Evolutionary conservation across 768 basidiomycete genomes (phyloP), one percentile per base, ranked within the genome.

Genomic region (Cubamyces lactineus): DNA sequence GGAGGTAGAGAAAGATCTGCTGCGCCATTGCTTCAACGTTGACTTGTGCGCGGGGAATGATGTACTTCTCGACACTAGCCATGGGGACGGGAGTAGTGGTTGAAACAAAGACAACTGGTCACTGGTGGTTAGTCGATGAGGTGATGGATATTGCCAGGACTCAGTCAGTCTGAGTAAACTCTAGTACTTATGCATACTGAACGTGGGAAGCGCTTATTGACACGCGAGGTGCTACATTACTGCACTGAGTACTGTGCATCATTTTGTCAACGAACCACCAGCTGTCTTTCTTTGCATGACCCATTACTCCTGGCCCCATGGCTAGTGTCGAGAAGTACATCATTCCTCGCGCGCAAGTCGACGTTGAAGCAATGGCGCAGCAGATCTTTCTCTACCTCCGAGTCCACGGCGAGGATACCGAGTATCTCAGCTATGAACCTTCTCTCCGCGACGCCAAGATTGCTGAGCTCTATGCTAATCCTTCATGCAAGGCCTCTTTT

Each of bases 301-400:
- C 28, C 28, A 28, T 28, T 28, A 7, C 28, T 28, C 28, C 28
- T 28, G 28, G 4, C 28, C 28, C 28, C 41, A 46, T 46, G 45
- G 45, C n/a, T 11, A 11, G 17, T 34, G 16, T 47, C 55, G 55
- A 57, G 28, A 47, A 26, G 28, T 57, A 57, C 55, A 38, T 38
- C 26, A 39, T 57, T 8, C 55, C 55, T 5, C 55, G 55, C 45
- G 46, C 26, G 12, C 45, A 57, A 57, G 55, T 57, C 21, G 46
- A 57, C 38, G 55, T 57, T 34, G 55, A 57, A 45, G 45, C 30
- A n/a, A n/a, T 57, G 13, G 45, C 55, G 2, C 45, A 48, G 5
- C 11, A 57, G 16, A 16, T 38, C 30, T 45, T 40, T 13, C 16
- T 3, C 3, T 57, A 57, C 46, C 34, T 48, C 34, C n/a, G 28